phyloP scores from a whole-genome alignment of 2,329 filamentous ascomycete species.

The Tolypocladium capitatum region DNA sequence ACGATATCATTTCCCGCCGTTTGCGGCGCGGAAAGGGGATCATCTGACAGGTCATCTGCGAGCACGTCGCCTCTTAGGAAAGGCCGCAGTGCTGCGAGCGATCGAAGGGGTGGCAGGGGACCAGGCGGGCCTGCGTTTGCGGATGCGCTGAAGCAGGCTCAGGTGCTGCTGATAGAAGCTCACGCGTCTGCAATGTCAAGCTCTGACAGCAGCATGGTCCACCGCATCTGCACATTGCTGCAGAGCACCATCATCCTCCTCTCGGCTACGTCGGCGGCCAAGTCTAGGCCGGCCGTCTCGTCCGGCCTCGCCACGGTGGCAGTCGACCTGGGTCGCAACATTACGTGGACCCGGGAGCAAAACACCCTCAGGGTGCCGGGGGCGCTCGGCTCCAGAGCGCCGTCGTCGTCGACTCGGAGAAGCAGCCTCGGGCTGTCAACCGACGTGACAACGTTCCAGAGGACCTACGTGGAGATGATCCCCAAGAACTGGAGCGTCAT shows the following conservation, averaged over 20 bases:
- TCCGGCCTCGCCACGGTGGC: slow-evolving; percentile 48
- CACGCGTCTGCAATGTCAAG: slow-evolving; percentile 42
- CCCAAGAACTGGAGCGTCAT: slow-evolving; percentile 74
- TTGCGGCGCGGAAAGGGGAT: slow-evolving; percentile 26
- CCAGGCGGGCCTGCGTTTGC: slow-evolving; percentile 31
- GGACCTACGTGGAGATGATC: slow-evolving; percentile 73
- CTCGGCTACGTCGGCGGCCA: slow-evolving; percentile 42
- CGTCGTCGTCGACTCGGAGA: slow-evolving; percentile 16
- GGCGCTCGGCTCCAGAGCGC: slow-evolving; percentile 15
- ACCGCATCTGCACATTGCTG: slow-evolving; percentile 48
- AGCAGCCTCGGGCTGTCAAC: slow-evolving; percentile 32
- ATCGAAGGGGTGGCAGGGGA: slow-evolving; percentile 18
- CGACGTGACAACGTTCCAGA: slow-evolving; percentile 55
- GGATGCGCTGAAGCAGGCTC: slow-evolving; percentile 48
- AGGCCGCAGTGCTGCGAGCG: slow-evolving; percentile 10
- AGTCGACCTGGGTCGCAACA: slow-evolving; percentile 56
- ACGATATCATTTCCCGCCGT: slow-evolving; percentile 77
- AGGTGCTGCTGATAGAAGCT: slow-evolving; percentile 51
- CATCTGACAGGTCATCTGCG: slow-evolving; percentile 19
- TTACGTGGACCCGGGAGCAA: slow-evolving; percentile 53
- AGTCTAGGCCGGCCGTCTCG: slow-evolving; percentile 31
- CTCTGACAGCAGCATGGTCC: slow-evolving; percentile 45
- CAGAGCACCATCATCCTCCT: slow-evolving; percentile 54
- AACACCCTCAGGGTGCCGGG: slow-evolving; percentile 36
- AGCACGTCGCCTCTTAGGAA: slow-evolving; percentile 22